Evolutionary conservation across 805 yeast genomes (phyloP).

Genomic region (Myxozyma nipponensis): DNA sequence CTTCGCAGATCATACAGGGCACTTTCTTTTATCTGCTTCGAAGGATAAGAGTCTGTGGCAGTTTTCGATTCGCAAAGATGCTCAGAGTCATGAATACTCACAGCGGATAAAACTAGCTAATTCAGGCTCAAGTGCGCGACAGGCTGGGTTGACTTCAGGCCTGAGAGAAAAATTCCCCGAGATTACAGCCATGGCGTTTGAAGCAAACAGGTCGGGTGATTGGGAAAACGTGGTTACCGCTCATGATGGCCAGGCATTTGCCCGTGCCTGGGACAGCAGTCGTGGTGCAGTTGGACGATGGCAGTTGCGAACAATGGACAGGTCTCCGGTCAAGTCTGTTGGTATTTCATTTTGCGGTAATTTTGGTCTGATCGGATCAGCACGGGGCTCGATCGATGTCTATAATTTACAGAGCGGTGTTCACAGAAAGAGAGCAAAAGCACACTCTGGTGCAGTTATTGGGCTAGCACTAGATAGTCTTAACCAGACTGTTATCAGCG

Average conservation of each 20-base stretch:
- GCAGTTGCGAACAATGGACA: constrained; percentile 69
- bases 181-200: constrained; percentile 40
- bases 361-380: constrained; percentile 87
- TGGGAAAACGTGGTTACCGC: constrained; percentile 94
- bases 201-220: constrained; percentile 29
- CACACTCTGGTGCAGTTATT: constrained; percentile 59
- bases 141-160: constrained; percentile 25
- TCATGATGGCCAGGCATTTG: constrained; percentile 76
- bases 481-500: constrained; percentile 81
- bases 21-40: constrained; percentile 80
- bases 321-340: constrained; percentile 68
- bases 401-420: constrained; percentile 92
- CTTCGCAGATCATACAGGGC: constrained; percentile 78
- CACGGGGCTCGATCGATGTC: constrained; percentile 76
- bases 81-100: constrained; percentile 90
- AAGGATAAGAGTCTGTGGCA: constrained; percentile 84
- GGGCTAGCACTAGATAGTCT: constrained; percentile 87
- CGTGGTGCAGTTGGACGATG: constrained; percentile 76
- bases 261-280: constrained; percentile 85
- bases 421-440: constrained; percentile 63
- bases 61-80: constrained; percentile 89
- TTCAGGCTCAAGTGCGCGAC: constrained; percentile 43
- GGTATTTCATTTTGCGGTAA: constrained; percentile 91
- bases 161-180: constrained; percentile 70
- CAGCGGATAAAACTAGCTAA: constrained; percentile 55